Evolutionary conservation across 192 early-diverging fungal genomes (phyloP).

Genomic region (Haplosporangium gracile): DNA sequence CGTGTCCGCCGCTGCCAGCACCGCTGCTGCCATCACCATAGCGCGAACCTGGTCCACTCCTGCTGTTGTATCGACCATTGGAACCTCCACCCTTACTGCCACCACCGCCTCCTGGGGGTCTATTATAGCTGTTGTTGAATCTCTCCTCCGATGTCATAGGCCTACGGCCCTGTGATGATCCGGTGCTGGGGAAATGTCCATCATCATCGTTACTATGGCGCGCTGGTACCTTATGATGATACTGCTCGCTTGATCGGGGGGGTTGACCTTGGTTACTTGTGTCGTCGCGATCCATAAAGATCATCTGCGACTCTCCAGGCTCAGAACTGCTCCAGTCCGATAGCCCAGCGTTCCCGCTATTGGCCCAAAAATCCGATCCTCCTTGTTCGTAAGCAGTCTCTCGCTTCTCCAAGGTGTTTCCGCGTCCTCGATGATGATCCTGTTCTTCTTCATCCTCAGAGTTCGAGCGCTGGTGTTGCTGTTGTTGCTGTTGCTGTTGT

Average conservation of each 20-base stretch:
- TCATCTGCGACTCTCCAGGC: not conserved
- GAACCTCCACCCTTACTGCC: not conserved
- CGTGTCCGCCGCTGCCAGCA: not conserved
- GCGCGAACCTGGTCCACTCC: not conserved
- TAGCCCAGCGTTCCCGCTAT: not conserved
- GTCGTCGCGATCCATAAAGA: not conserved
- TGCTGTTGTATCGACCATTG: not conserved
- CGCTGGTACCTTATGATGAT: not conserved
- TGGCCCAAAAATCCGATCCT: not conserved
- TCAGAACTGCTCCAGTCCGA: not conserved
- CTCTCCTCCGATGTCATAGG: slow-evolving; percentile 30
- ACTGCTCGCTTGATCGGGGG: not conserved
- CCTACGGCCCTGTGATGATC: not conserved
- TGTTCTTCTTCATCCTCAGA: not conserved
- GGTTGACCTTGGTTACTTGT: not conserved
- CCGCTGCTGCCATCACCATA: not conserved
- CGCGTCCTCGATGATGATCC: not conserved
- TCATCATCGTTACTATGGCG: not conserved
- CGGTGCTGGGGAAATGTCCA: not conserved
- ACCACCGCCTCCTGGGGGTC: not conserved
- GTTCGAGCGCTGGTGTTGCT: too few species aligned
- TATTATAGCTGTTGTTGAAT: slow-evolving; percentile 25
- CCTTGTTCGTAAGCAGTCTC: not conserved
- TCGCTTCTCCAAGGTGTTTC: not conserved
- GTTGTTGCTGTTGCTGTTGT: not conserved